Evolutionary conservation across 495 filamentous ascomycete genomes (phyloP), one percentile per base, ranked within the genome.

Genomic region (Sordaria brevicollis): DNA sequence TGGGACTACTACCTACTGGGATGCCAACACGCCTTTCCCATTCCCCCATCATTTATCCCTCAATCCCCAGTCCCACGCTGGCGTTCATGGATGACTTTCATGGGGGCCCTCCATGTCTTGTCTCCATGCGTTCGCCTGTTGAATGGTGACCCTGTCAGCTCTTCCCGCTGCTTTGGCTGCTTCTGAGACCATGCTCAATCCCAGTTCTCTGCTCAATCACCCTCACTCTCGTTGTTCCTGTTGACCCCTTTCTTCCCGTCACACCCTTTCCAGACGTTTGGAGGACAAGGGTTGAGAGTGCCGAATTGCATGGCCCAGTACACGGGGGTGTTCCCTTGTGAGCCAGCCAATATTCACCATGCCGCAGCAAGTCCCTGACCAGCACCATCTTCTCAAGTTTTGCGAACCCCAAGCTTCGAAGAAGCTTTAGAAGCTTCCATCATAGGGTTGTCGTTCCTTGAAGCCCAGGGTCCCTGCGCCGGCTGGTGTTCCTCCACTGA

Each of bases 141-240:
- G 19, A 57, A 57, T 15, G 67, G 69, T 68, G 37, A 68, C 72
- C 75, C 75, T 74, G 73, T 71, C 75, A 76, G 68, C 54, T 74
- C 71, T 70, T 72, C 71, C 75, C 72, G 68, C 69, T 65, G 69
- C 72, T 70, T 73, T 71, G 76, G 76, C 75, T 78, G 49, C 25
- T 29, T 57, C 29, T 57, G 49, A 31, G 33, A 9, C 76, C 66
- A 72, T 65, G 35, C 68, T 69, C 72, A 76, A 71, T 75, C 73
- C 73, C 67, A 72, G 72, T 73, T 67, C 21, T 29, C 49, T 62
- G 49, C 33, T 25, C 49, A 71, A 72, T 68, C 66, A 74, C 74
- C 74, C 74, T 70, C n/a, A n/a, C n/a, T 62, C 68, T 62, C 54
- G 25, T 31, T 31, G 25, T 62, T 29, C 25, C 5, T 31, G 11